phyloP scores from a whole-genome alignment of 78 protist genomes.

The Tieghemostelium lacteum region DNA sequence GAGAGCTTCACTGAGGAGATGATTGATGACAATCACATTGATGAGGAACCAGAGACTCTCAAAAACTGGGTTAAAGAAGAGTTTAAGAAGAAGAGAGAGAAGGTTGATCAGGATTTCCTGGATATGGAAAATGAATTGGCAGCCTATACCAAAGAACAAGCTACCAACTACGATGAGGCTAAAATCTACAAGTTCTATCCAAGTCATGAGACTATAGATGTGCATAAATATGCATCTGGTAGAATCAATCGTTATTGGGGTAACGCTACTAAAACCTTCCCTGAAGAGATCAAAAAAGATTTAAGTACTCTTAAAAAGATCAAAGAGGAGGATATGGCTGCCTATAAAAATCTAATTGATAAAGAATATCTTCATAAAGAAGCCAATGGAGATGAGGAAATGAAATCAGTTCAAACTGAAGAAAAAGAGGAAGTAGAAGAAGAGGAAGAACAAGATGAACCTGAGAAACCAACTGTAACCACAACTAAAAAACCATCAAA shows the following conservation, averaged over 20 bases:
- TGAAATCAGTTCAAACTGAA: not conserved
- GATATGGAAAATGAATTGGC: not conserved
- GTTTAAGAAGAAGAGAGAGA: slow-evolving; percentile 3
- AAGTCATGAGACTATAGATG: slow-evolving; percentile 6
- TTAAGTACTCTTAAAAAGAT: slow-evolving; percentile 3
- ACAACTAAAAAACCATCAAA: not conserved
- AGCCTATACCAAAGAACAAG: not conserved
- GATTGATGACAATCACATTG: slow-evolving; percentile 15
- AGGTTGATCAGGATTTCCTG: not conserved
- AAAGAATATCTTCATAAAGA: not conserved
- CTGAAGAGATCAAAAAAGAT: not conserved
- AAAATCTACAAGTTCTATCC: slow-evolving; percentile 70
- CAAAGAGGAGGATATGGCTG: not conserved
- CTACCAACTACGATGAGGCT: not conserved
- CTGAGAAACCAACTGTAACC: not conserved
- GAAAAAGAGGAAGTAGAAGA: slow-evolving; percentile 9
- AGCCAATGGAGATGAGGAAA: not conserved
- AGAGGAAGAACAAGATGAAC: slow-evolving; percentile 20
- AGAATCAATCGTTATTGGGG: slow-evolving; percentile 49
- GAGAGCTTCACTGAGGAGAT: not conserved
- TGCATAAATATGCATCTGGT: not conserved
- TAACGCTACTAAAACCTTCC: slow-evolving; percentile 47
- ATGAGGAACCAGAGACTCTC: not conserved
- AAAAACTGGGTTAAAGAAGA: not conserved
- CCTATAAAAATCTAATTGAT: not conserved